Evolutionary conservation across 2,329 filamentous ascomycete genomes (phyloP).

Genomic region (Nothophoma quercina): DNA sequence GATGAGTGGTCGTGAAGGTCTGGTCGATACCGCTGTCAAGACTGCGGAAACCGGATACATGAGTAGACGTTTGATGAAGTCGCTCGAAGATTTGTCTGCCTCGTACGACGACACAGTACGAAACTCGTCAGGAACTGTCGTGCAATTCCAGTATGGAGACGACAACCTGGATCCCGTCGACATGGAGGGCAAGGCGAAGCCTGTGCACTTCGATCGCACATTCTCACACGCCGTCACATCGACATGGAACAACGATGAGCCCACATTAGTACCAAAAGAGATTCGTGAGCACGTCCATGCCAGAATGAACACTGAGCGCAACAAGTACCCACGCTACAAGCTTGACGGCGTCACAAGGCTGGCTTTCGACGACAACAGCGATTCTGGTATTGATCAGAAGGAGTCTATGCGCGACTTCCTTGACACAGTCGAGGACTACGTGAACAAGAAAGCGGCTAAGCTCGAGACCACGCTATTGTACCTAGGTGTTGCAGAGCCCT

Average conservation of each 20-base stretch:
- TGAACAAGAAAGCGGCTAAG: slow-evolving; percentile 68
- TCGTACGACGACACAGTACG: slow-evolving; percentile 95
- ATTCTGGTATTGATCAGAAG: slow-evolving; percentile 62
- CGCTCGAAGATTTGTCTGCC: slow-evolving; percentile 89
- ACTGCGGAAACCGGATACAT: slow-evolving; percentile 99
- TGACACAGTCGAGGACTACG: slow-evolving; percentile 76
- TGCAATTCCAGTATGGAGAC: slow-evolving; percentile 97
- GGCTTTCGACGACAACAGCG: slow-evolving; percentile 72
- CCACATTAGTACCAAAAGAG: slow-evolving; percentile 75
- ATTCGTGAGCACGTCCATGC: slow-evolving; percentile 73
- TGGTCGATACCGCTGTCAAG: slow-evolving; percentile 98
- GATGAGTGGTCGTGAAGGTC: slow-evolving; percentile 96
- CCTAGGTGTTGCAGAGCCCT: slow-evolving; percentile 32
- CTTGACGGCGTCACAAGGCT: slow-evolving; percentile 57
- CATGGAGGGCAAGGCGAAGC: slow-evolving; percentile 94
- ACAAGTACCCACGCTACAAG: slow-evolving; percentile 55
- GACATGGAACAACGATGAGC: slow-evolving; percentile 81
- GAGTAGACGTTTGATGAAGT: slow-evolving; percentile 98
- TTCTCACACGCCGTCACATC: slow-evolving; percentile 80
- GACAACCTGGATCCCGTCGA: slow-evolving; percentile 95
- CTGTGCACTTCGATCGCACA: slow-evolving; percentile 90
- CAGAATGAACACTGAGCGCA: slow-evolving; percentile 72
- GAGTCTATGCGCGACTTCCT: slow-evolving; percentile 87
- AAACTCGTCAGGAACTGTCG: slow-evolving; percentile 85
- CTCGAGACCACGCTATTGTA: slow-evolving; percentile 59